Conservation (phyloP, 2,329 filamentous ascomycete species). For the Celoporthe dispersa region DNA sequence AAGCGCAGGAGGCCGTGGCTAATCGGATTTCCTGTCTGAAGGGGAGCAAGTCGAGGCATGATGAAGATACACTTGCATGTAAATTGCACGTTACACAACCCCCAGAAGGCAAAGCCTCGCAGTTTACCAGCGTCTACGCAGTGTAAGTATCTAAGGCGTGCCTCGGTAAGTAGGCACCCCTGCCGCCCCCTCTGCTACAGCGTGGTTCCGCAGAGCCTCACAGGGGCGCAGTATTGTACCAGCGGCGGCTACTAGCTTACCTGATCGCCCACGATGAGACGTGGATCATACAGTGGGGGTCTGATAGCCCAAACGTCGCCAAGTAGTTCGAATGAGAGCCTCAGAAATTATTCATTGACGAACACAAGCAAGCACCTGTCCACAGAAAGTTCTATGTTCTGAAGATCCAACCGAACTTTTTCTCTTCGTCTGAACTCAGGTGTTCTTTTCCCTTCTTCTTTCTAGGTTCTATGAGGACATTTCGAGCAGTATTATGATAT, state of each 20-base stretch:
- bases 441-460: too few species aligned
- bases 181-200: too few species aligned
- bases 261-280: slow-evolving; percentile 10
- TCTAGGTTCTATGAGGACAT: background rate
- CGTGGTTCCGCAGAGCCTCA: background rate
- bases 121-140: background rate
- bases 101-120: background rate
- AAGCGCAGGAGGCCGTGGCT: background rate
- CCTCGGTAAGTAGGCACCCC: background rate
- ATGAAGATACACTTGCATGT: background rate
- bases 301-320: slow-evolving; percentile 14
- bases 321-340: background rate
- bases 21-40: background rate
- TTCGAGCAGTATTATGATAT: background rate
- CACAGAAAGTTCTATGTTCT: background rate
- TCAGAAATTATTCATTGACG: background rate
- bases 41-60: background rate
- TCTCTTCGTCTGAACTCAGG: background rate
- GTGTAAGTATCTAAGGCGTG: background rate
- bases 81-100: background rate
- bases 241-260: background rate
- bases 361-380: background rate
- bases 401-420: background rate
- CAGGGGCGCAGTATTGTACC: background rate
- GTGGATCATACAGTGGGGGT: slow-evolving; percentile 1